These are phyloP conservation scores for Aeminium ludgeri DNA, from an alignment of 495 filamentous ascomycete genomes.

Conservation along the genomic window DNA sequence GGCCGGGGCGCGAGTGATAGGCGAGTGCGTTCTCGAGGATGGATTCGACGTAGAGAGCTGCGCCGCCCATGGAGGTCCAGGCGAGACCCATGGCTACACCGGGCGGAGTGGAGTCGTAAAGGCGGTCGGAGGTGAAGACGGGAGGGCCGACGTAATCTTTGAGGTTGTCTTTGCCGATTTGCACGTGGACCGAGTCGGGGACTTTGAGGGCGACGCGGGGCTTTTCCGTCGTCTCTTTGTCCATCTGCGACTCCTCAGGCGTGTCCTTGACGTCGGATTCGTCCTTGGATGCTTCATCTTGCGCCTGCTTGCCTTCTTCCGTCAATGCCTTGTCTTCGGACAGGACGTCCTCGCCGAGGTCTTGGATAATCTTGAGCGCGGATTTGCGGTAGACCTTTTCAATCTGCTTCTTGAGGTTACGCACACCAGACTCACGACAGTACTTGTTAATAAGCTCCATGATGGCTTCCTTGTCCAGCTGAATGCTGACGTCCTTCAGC, in stretches of 20 bases:
- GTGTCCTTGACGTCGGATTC: conserved; percentile 39
- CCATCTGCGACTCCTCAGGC: conserved; percentile 35
- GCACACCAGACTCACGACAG: conserved; percentile 89
- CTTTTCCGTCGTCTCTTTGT: conserved; percentile 52
- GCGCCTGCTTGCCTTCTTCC: conserved; percentile 69
- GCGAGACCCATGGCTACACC: conserved; percentile 98
- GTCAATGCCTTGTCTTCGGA: conserved; percentile 72
- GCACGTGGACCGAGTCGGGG: conserved; percentile 72
- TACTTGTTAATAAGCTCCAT: conserved; percentile 97
- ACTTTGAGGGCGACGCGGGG: conserved; percentile 72
- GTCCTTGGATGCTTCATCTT: conserved; percentile 50
- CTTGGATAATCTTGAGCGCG: conserved; percentile 90
- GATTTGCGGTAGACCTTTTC: conserved; percentile 98
- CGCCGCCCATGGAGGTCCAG: conserved; percentile 95
- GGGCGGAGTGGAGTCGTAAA: conserved; percentile 89
- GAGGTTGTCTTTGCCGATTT: conserved; percentile 74
- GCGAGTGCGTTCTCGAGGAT: conserved; percentile 73
- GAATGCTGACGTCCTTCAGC: conserved; percentile 76
- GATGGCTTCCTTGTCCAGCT: conserved; percentile 67
- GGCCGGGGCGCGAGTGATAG: conserved; percentile 50
- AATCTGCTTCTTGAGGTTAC: conserved; percentile 98
- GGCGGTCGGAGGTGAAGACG: conserved; percentile 82
- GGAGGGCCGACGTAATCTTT: conserved; percentile 97
- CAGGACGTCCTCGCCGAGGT: conserved; percentile 73
- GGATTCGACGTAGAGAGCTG: conserved; percentile 91